Evolutionary conservation across 176 grass and related monocot species (phyloP), one percentile per base, ranked within the genome.

Genomic region (Eleusine indica): DNA sequence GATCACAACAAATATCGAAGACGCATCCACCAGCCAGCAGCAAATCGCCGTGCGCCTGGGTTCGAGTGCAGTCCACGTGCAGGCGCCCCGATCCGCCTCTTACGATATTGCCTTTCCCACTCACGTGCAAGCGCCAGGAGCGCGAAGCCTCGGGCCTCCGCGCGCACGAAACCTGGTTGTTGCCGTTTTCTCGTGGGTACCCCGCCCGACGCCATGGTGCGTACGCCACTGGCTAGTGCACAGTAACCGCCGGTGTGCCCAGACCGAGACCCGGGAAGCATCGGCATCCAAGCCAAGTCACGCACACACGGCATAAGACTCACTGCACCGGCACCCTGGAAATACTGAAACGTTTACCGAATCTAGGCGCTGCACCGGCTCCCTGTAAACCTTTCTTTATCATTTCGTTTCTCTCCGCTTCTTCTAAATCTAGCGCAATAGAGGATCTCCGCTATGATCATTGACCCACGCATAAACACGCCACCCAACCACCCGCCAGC

Each of bases 41-140:
- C 25, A 25, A 25, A 25, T 9, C 14, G 54, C 54, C 18, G 54
- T 9, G 6, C 61, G 21, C 29, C 25, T 14, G 46, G 78, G 67
- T 37, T 7, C 5, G 48, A 80, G 78, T 80, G 65, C 65, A 41
- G 13, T 70, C 32, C 78, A 80, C 48, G 35, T 56, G 78, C 52
- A 62, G 60, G 30, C 64, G 10, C 10, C 9, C 32, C 12, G 47
- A 80, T 80, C 64, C 77, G 30, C 44, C 28, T 25, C 46, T 22
- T 68, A 21, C 7, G 78, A 35, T 79, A 25, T 41, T 41, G 74
- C 35, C 5, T 60, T 57, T 9, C 53, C 74, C 18, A 60, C 35
- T 60, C 18, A 41, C 52, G 52, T 40, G 17, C 52, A 22, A 25
- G 25, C 25, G 25, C 25, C 25, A 25, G 25, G 25, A 25, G 25